Evolutionary conservation across 257 asterid genomes (phyloP), one percentile per base, ranked within the genome.

Genomic region (Nicotiana knightiana): DNA sequence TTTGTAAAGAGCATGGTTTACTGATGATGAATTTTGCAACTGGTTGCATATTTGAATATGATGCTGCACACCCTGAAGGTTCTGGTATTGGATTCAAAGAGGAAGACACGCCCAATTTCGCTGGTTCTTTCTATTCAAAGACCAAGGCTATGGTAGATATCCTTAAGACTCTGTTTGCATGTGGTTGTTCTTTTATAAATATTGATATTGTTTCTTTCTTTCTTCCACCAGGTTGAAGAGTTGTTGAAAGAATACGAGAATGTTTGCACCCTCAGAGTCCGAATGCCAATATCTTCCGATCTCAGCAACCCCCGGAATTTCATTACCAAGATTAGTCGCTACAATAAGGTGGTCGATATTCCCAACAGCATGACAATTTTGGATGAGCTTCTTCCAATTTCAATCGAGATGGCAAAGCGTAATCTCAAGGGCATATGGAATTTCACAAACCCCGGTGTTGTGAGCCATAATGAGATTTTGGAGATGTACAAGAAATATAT

Each of bases 301-400:
- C 94, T 96, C 68, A 91, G 57, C 90, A 96, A 96, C 88, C 98
- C 99, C 4, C 93, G 99, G 63, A 96, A 96, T 64, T 96, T 96
- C 91, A 94, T 96, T 81, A 96, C 99, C 55, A 96, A 96, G 91
- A 96, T 96, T 76, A 81, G 93, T 3, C 89, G 88, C 82, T 96
- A 96, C 68, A 91, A 87, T 76, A 96, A 93, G 87, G 98, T 96
- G 84, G 99, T 96, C 6, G 92, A 96, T 82, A 96, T 96, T 85
- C 99, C 99, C 86, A 96, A 96, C 93, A 96, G 99, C 89, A 96
- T 96, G 98, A 96, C 99, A 0, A 82, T 96, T 86, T 89, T 96
- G 91, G 99, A 95, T 35, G 99, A 95, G 91, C 97, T 95, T 68
- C 96, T 95, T 76, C 99, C 98, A 3, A 95, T 95, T 81, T 91